Conservation (phyloP, 805 yeast species). For the Yarrowia sp. region DNA sequence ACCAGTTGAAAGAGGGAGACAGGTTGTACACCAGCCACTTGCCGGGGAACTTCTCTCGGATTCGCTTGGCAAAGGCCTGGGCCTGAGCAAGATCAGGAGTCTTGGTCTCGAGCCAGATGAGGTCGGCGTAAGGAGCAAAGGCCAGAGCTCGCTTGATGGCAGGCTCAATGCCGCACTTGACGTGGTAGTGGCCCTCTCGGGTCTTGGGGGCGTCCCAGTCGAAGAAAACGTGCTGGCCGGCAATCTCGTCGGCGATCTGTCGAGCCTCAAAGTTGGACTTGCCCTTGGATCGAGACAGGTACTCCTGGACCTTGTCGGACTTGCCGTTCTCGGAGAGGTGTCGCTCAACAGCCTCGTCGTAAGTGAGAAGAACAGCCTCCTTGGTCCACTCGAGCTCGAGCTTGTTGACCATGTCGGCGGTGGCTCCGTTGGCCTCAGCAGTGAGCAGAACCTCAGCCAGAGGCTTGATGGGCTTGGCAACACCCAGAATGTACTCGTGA, state of each 20-base stretch:
- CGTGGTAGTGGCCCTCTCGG: slow-evolving; percentile 55
- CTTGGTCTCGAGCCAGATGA: slow-evolving; percentile 63
- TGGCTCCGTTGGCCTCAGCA: slow-evolving; percentile 45
- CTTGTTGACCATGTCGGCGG: slow-evolving; percentile 40
- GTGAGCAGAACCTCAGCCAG: slow-evolving; percentile 47
- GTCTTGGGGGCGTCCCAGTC: slow-evolving; percentile 64
- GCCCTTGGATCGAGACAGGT: slow-evolving; percentile 36
- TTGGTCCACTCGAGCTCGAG: slow-evolving; percentile 51
- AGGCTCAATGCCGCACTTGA: slow-evolving; percentile 50
- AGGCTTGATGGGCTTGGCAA: slow-evolving; percentile 43
- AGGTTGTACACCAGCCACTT: slow-evolving; percentile 59
- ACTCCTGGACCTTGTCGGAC: slow-evolving; percentile 37
- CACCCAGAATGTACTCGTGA: slow-evolving; percentile 56
- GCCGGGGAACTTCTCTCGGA: slow-evolving; percentile 50
- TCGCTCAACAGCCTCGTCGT: slow-evolving; percentile 49
- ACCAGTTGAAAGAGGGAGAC: slow-evolving; percentile 63
- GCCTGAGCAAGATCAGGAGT: slow-evolving; percentile 56
- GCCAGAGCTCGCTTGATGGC: slow-evolving; percentile 55
- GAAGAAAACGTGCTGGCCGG: slow-evolving; percentile 42
- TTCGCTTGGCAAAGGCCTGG: slow-evolving; percentile 45
- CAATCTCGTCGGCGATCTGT: slow-evolving; percentile 35
- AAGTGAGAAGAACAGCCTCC: slow-evolving; percentile 45
- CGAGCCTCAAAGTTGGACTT: slow-evolving; percentile 38
- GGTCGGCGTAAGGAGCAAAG: slow-evolving; percentile 58
- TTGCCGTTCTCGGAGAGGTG: slow-evolving; percentile 37